Evolutionary conservation across 1,139 yeast species (phyloP), one percentile per base, ranked within the genome.

Genomic region (Blastobotrys petasosporus): DNA sequence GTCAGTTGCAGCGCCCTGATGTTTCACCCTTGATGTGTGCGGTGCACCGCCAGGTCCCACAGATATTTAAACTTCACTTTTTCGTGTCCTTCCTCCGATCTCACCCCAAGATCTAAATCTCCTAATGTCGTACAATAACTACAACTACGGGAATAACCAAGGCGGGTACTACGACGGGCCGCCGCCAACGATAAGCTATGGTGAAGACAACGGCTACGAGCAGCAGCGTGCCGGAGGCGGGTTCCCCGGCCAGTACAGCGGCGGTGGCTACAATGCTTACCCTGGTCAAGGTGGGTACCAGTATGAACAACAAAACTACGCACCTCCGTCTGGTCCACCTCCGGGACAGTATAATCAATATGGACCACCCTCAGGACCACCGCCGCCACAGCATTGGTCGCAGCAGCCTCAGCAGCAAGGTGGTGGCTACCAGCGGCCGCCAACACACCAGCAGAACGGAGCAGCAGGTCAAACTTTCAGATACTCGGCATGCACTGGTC

Each of bases 401-500:
- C 29, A 12, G 46, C 46, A 11, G 23, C 44, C 42, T n/a, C 52
- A 50, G 28, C 53, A 52, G 17, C 51, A 39, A 28, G 51, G 55
- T 35, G 57, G 46, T 32, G 51, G 51, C 35, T 50, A 45, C 41
- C 39, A 51, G 3, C 48, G 60, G 5, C 73, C 74, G 9, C 58
- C 69, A 2, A 55, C 65, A 5, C 57, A 56, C 36, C 64, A 67
- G 32, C 74, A 70, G 53, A 58, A 65, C 4, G 67, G 66, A 48
- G 72, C 71, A 28, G 56, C 56, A 3, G 56, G 54, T 12, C 56
- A 56, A 16, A 57, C 56, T 59, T 83, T 68, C 64, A 83, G 80
- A 62, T 85, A 84, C 68, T 85, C 95, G 33, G 78, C 79, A 63
- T 84, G 92, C 71, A 66, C 76, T 1, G 95, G 95, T 15, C 70